Percentiles rank a stretch among this genome's conserved stretches.
Conservation (phyloP, 2,329 filamentous ascomycete genomes). For the Trichoderma oligosporum region DNA sequence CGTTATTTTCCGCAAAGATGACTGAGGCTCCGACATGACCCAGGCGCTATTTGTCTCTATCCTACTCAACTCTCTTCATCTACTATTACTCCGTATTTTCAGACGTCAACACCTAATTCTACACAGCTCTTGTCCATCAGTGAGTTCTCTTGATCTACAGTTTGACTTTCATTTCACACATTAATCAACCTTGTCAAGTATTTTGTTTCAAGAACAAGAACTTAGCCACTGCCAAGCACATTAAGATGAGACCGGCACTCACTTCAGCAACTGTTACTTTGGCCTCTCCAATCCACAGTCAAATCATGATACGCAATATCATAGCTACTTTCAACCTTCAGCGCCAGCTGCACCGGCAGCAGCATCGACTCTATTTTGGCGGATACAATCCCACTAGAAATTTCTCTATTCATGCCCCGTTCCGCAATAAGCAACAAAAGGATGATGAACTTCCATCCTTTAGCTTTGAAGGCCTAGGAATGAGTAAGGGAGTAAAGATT, state of each 20-base stretch:
- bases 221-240: too few species aligned
- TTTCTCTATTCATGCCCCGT: background rate
- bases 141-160: too few species aligned
- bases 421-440: background rate
- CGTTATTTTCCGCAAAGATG: too few species aligned
- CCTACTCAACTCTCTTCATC: too few species aligned
- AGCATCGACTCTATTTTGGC: background rate
- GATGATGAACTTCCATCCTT: constrained; percentile 4
- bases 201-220: too few species aligned
- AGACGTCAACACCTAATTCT: too few species aligned
- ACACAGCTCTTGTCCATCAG: too few species aligned
- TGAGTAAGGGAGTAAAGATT: constrained; percentile 30
- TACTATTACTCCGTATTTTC: too few species aligned
- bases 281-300: background rate
- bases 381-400: background rate
- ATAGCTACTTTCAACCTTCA: background rate
- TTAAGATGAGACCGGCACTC: background rate
- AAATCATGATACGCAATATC: background rate
- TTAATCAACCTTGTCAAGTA: too few species aligned
- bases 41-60: too few species aligned
- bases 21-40: too few species aligned
- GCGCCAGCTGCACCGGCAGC: background rate
- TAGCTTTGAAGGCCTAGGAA: constrained; percentile 27
- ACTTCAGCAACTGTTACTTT: background rate
- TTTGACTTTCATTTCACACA: too few species aligned